These are phyloP conservation scores for Corymbia calophylla DNA, from an alignment of 441 rosid species.

Conservation along the genomic window DNA sequence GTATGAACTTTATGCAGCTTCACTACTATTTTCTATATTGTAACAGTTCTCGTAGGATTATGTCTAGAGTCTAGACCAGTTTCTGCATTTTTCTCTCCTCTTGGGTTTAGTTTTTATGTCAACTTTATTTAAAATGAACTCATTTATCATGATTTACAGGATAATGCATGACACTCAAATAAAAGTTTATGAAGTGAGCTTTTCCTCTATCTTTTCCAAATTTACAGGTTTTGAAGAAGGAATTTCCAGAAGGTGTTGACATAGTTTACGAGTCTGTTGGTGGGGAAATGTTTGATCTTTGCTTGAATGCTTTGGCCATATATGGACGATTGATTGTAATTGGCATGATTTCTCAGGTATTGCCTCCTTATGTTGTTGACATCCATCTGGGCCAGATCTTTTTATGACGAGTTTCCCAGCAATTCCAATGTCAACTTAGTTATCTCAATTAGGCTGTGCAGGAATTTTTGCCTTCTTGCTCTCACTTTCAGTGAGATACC, in stretches of 20 bases:
- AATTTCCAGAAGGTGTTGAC: slow-evolving; percentile 84
- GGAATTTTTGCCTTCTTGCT: background rate
- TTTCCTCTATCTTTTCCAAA: background rate
- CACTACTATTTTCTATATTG: background rate
- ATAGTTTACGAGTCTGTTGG: slow-evolving; percentile 94
- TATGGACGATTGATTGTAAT: slow-evolving; percentile 79
- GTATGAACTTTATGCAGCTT: background rate
- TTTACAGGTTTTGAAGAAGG: slow-evolving; percentile 70
- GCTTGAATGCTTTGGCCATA: slow-evolving; percentile 83
- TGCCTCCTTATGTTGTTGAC: background rate
- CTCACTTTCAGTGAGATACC: background rate
- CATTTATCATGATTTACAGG: background rate
- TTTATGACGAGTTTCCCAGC: background rate
- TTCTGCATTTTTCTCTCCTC: background rate
- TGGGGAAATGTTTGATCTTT: slow-evolving; percentile 83
- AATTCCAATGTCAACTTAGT: background rate
- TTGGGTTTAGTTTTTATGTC: background rate
- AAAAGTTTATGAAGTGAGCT: background rate
- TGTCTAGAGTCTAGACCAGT: background rate
- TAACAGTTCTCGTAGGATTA: background rate
- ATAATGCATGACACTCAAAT: background rate
- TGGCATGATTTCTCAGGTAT: slow-evolving; percentile 99
- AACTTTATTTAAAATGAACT: background rate
- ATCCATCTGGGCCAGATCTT: background rate
- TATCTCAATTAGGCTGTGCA: background rate